Base-by-base conservation (phyloP, 2,329 filamentous ascomycete genomes). In the Calonectria hongkongensis region DNA sequence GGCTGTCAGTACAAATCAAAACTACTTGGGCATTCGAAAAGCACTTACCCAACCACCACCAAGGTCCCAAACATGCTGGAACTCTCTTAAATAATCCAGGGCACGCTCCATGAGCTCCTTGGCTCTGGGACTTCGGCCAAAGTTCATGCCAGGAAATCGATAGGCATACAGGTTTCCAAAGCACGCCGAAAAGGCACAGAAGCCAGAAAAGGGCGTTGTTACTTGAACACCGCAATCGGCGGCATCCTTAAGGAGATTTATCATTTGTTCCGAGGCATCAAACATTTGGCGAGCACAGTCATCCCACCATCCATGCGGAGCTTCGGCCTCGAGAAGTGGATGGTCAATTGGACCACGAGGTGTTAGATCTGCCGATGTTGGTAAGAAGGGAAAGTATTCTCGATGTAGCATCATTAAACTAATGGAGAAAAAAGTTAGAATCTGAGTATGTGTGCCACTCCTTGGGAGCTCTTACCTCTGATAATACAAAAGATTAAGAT, bases 151-250 rank as follows among this genome's bases (percentile, higher is more conserved):
- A 0, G 86, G 86, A 30, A 86, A 88, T 4, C 77, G 66, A 4
- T 79, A 80, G 2, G 85, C 79, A 70, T 87, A 87, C 0, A 85
- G 73, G 30, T 86, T 87, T 62, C 87, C 81, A 4, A 84, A 85
- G 1, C 84, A 85, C 0, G 86, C 85, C 0, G 86, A 87, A 45
- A 88, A 87, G 2, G 84, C 83, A 66, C 86, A 87, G n/a, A 87
- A 87, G 0, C 85, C 86, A 0, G 85, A 81, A 67, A 87, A 88
- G 0, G 86, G 86, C 0, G 85, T 86, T 71, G 82, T 79, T 0
- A 87, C 76, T 1, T 82, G 80, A 0, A 83, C 81, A 0, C 82
- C 84, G 5, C 82, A 84, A 10, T 85, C 83, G 0, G 80, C 82
- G 0, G 85, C 80, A 16, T 86, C 85, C n/a, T 81, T 79, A 0